Evolutionary conservation across 768 basidiomycete species (phyloP), one percentile per base, ranked within the genome.

Genomic region (Xerocomus spinulosus): DNA sequence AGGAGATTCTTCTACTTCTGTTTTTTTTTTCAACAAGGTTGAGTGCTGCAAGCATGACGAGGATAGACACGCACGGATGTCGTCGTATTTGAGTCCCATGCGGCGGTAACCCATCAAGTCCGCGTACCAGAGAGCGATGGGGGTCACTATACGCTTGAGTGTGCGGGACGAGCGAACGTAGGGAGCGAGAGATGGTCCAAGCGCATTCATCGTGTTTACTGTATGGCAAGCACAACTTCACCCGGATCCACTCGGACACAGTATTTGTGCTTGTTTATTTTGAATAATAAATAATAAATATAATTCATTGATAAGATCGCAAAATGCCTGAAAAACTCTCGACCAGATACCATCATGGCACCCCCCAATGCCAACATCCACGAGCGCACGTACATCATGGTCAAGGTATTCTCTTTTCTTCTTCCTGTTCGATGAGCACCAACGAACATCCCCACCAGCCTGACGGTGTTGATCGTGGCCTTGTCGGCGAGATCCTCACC

Each of bases 351-450:
- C 58, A 63, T 57, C 57, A 42, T 63, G 54, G 69, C 58, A 34
- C 24, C 67, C 87, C 87, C 28, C 39, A 33, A 14, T n/a, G 23
- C 2, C 36, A 61, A 60, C 50, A 70, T 71, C 67, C 61, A 56
- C 44, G 93, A 97, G 69, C 92, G 91, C 71, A 95, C 94, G 71
- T 97, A 95, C 77, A 98, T 98, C 79, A 97, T 97, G 95, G 81
- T 98, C 85, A 99, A 97, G 92, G 91, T 85, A 50, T 33, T 9
- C 24, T 4, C 25, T 2, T 1, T 14, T 36, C 6, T 17, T 18
- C 9, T 10, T 29, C 30, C 12, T 13, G 18, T 42, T 24, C 4
- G 34, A 24, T 17, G n/a, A 15, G 23, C 26, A 9, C 13, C 18
- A 33, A 21, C 37, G 4, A 25, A 41, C 32, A 13, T 12, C 6